phyloP scores from a whole-genome alignment of 345 rosid species.

The Melaleuca alternifolia region DNA sequence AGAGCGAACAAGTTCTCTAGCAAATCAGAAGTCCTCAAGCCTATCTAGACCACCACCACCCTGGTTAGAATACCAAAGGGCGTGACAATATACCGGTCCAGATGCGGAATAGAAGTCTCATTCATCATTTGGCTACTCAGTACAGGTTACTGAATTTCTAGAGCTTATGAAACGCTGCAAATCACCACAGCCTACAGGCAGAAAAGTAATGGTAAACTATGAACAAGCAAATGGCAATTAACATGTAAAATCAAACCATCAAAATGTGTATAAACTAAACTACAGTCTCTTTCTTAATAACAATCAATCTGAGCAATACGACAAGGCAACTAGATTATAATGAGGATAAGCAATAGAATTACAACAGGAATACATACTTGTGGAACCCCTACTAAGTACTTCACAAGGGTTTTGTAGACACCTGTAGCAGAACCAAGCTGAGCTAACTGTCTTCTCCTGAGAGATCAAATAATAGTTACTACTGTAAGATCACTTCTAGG shows the following conservation, averaged over 20 bases:
- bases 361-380: slow-evolving; percentile 42
- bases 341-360: neutral
- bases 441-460: slow-evolving; percentile 89
- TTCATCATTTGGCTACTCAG: neutral
- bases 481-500: slow-evolving; percentile 1
- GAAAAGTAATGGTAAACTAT: neutral
- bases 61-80: neutral
- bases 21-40: neutral
- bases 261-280: neutral
- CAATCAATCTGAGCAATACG: neutral
- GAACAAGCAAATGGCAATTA: neutral
- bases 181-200: neutral
- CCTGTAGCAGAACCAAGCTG: slow-evolving; percentile 98
- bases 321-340: neutral
- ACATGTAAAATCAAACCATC: neutral
- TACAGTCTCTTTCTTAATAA: neutral
- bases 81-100: neutral
- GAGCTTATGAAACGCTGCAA: neutral
- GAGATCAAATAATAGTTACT: slow-evolving; percentile 1
- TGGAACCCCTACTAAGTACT: slow-evolving; percentile 99
- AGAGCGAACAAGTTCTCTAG: neutral
- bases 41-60: neutral
- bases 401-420: slow-evolving; percentile 94
- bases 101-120: neutral
- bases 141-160: neutral